Base-by-base conservation (phyloP, 352 stramenopile genomes). In the Pythium brassicae region DNA sequence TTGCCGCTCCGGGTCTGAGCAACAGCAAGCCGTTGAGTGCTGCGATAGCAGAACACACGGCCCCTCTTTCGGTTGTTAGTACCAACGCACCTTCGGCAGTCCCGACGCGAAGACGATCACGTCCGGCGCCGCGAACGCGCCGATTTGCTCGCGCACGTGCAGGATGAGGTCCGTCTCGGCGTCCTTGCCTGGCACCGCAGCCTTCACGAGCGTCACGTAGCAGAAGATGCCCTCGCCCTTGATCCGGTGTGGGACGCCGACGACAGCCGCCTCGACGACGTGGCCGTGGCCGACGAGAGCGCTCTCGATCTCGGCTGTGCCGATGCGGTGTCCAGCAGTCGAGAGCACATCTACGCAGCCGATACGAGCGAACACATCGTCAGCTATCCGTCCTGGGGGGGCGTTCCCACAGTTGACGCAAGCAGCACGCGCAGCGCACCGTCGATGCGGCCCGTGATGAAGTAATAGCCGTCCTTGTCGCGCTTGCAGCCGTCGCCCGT, bases 391-490 rank as follows among this genome's bases (percentile, higher is more conserved):
- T n/a, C n/a, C n/a, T n/a, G n/a, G 32, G 5, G 32, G 8, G 14
- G 9, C 32, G 9, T 8, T 9, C 32, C 14, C 14, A 37, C 14
- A 37, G 32, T 11, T 37, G 19, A 50, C 45, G n/a, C 61, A 4
- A 49, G 35, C 25, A 15, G 1, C 29, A 58, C n/a, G 20, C 39
- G 40, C 19, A 51, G 48, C 55, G 29, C 59, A 79, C 71, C 71
- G 69, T 99, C 96, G 44, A 99, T 97, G 50, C 97, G 91, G 4
- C 97, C 97, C 39, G 95, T 99, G 68, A 99, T 99, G 70, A 97
- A 99, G 75, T 98, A 97, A 75, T 97, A 99, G 29, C 97, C 97
- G 63, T 99, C 95, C 47, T 83, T 78, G 63, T 98, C 93, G 26
- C 89, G 80, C 40, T 69, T 74, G 57, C 71, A 86, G 23, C 93